Conservation (phyloP, 371 early-diverging fungal species). For the Rhizomucor miehei region DNA sequence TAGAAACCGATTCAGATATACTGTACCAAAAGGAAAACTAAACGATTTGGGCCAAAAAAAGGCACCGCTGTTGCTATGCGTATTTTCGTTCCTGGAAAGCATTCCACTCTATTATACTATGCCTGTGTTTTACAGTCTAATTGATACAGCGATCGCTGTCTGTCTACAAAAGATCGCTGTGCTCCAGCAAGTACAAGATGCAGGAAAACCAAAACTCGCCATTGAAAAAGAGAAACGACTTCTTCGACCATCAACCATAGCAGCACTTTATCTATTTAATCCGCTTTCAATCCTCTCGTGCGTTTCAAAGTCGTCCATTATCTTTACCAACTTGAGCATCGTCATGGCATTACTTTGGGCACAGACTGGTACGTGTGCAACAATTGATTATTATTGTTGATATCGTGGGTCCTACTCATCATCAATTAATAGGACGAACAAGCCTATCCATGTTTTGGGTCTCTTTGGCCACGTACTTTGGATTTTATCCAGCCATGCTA, state of each 20-base stretch:
- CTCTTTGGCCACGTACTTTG: slow-evolving; percentile 75
- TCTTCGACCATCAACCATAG: slow-evolving; percentile 40
- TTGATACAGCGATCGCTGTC: slow-evolving; percentile 65
- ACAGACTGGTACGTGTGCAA: slow-evolving; percentile 58
- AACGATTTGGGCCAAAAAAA: slow-evolving; percentile 16
- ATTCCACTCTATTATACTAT: slow-evolving; percentile 22
- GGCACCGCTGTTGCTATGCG: slow-evolving; percentile 75
- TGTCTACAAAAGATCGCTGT: slow-evolving; percentile 49
- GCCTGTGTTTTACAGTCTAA: slow-evolving; percentile 56
- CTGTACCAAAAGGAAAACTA: background rate
- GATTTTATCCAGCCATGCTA: slow-evolving; percentile 83
- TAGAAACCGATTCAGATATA: slow-evolving; percentile 15
- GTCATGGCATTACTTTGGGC: slow-evolving; percentile 67
- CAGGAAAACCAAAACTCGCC: slow-evolving; percentile 10
- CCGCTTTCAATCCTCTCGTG: slow-evolving; percentile 79
- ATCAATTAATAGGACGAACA: slow-evolving; percentile 7
- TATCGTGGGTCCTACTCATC: background rate
- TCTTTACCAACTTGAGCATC: slow-evolving; percentile 74
- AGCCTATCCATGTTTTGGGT: slow-evolving; percentile 59
- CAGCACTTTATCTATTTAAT: slow-evolving; percentile 75
- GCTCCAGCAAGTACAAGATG: slow-evolving; percentile 36
- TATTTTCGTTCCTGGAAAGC: slow-evolving; percentile 59
- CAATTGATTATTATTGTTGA: background rate
- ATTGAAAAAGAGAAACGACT: slow-evolving; percentile 20
- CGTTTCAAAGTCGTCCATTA: slow-evolving; percentile 68